Base-by-base conservation (phyloP, 768 basidiomycete genomes). In the Hygrocybe coccinea region DNA sequence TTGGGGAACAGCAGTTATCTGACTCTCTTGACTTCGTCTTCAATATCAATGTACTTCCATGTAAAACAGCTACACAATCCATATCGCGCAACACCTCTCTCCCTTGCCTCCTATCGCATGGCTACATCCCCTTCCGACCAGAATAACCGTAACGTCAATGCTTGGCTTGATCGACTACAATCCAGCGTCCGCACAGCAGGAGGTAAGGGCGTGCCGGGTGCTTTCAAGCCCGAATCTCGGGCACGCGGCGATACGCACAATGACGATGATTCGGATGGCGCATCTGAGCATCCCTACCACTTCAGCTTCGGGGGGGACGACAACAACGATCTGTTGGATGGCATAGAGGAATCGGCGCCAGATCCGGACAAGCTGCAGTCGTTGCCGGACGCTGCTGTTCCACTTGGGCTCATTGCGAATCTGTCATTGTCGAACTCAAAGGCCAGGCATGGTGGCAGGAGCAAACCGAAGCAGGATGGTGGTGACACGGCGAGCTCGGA, bases 41-140 rank as follows among this genome's bases (percentile, higher is more conserved):
- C n/a, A n/a, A n/a, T n/a, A n/a, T n/a, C n/a, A n/a, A n/a, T n/a
- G n/a, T n/a, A n/a, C n/a, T n/a, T n/a, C n/a, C n/a, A n/a, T n/a
- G n/a, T n/a, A n/a, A 29, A 29, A 29, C 68, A 88, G 85, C 71
- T 91, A 29, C 89, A 91, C 61, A 90, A 90, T 59, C 89, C 89
- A 1, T 91, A 89, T 66, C 73, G 81, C 47, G 87, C 89, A 7
- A 90, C 87, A 0, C 88, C 89, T 4, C 76, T 91, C 52, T 83
- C 87, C 1, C 88, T 90, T 58, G 86, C 85, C 4, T 86, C 88
- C 2, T 90, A 89, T 64, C 79, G 85, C 37, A 79, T 84, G 79
- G 87, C 88, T 5, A 87, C 86, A 0, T 86, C 87, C 0, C 84
- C 87, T 2, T 84, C 84, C 4, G 88, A 91, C 62, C 77, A 79